Base-by-base conservation (phyloP, 441 rosid genomes). In the Bocquillonia castaneifolia region DNA sequence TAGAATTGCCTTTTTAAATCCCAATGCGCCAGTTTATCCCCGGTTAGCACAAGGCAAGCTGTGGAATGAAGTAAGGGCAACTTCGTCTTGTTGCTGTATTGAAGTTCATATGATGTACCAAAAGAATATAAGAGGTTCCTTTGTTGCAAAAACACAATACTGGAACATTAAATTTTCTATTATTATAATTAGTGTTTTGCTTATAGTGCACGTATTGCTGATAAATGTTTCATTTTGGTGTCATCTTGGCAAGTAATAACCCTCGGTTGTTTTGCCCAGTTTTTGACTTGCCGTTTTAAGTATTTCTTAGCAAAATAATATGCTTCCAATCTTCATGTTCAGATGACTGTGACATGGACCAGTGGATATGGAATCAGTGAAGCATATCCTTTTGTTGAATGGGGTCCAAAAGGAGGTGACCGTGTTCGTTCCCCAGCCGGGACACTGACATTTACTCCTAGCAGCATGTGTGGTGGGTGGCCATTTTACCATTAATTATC, bases 291-390 rank as follows among this genome's bases (percentile, higher is more conserved):
- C 26, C 25, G 29, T 25, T 36, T 50, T 22, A 12, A 26, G 13
- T 63, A 32, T n/a, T 54, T 70, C 9, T 34, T 32, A 29, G 55
- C 18, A 25, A 48, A 47, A 60, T 59, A 44, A 59, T 48, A 55
- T 14, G 54, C 25, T 58, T 73, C 67, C 70, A 50, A 17, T 20
- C 57, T 13, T 44, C 20, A 25, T 74, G 8, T 44, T 76, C 78
- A 89, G 97, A 92, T 92, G 94, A 88, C 92, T 25, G 84, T 92
- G 53, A 92, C 92, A 63, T 92, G 96, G 97, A 89, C 96, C 15
- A 92, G 96, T 68, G 96, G 97, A 40, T 92, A 92, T 66, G 89
- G 89, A 54, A 78, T 85, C 0, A 69, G 44, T 67, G 82, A 78
- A 77, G 94, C 92, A 7, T 86, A 83, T 60, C 90, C 94, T 50